Percentiles rank a stretch among this genome's conserved stretches.
phyloP scores from a whole-genome alignment of 176 grass and related monocot genomes.

The Stipa capillata region DNA sequence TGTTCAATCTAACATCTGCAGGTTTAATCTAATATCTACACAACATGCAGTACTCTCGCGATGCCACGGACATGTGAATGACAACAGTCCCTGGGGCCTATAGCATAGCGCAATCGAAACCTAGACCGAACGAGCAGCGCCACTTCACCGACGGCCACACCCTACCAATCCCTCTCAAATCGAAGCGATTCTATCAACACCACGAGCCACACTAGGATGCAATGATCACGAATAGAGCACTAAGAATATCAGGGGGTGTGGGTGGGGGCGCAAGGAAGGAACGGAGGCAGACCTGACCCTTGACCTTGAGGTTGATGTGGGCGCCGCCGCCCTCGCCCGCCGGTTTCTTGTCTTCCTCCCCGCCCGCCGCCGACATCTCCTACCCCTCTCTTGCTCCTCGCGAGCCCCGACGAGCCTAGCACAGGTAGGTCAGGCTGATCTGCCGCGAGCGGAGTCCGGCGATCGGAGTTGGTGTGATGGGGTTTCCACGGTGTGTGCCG shows the following conservation, averaged over 20 bases:
- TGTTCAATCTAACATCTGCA: background rate
- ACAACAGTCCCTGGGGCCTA: too few relatives aligned
- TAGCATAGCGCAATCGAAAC: background rate
- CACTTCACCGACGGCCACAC: background rate
- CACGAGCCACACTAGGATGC: background rate
- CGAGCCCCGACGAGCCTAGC: too few relatives aligned
- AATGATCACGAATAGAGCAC: background rate
- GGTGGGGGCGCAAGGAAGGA: background rate
- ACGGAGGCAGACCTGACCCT: slow-evolving; percentile 33
- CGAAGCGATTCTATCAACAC: background rate
- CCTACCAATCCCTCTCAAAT: background rate
- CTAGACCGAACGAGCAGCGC: background rate
- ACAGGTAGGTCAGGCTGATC: background rate
- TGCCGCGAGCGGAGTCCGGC: background rate
- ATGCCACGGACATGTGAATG: background rate
- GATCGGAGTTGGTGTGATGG: background rate
- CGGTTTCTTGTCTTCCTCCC: too few relatives aligned
- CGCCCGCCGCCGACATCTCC: slow-evolving; percentile 39
- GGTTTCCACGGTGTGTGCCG: background rate
- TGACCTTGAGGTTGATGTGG: too few relatives aligned
- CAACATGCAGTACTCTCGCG: background rate
- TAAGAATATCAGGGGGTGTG: background rate
- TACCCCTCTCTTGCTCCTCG: too few relatives aligned
- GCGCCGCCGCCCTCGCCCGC: too few relatives aligned
- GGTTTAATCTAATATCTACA: background rate